Percentiles rank a stretch among this genome's conserved stretches.
phyloP scores from a whole-genome alignment of 129 eudicot species.

The Dittrichia graveolens region DNA sequence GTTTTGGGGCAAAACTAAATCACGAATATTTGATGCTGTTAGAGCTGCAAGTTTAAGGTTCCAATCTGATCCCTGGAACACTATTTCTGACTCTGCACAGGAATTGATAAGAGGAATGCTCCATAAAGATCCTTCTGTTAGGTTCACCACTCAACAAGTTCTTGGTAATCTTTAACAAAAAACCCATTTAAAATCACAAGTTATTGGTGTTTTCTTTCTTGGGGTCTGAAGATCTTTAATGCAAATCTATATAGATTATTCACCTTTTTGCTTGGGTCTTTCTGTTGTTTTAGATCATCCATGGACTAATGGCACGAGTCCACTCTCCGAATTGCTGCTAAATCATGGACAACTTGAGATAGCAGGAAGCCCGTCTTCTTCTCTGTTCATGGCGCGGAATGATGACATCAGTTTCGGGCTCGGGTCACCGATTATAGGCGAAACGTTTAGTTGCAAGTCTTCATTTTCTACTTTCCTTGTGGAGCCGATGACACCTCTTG shows the following conservation, averaged over 20 bases:
- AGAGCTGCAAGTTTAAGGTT: slow-evolving; percentile 69
- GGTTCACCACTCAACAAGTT: slow-evolving; percentile 76
- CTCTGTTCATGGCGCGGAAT: slow-evolving; percentile 43
- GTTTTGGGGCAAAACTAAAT: slow-evolving; percentile 83
- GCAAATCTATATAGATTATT: background rate
- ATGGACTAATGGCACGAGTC: slow-evolving; percentile 46
- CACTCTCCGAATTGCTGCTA: background rate
- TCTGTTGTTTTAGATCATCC: slow-evolving; percentile 48
- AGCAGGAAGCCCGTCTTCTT: slow-evolving; percentile 29
- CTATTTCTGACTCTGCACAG: slow-evolving; percentile 64
- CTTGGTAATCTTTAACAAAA: slow-evolving; percentile 50
- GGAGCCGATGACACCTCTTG: slow-evolving; percentile 48
- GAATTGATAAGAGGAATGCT: slow-evolving; percentile 82
- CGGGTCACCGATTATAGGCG: slow-evolving; percentile 40
- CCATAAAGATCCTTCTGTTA: slow-evolving; percentile 52
- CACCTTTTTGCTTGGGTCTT: background rate
- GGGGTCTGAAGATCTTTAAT: no score
- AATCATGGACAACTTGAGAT: slow-evolving; percentile 22
- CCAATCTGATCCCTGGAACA: slow-evolving; percentile 63
- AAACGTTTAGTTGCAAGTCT: slow-evolving; percentile 56
- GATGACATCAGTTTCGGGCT: slow-evolving; percentile 67
- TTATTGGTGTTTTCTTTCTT: background rate
- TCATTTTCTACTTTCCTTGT: slow-evolving; percentile 68
- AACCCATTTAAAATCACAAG: slow-evolving; percentile 10
- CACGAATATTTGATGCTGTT: slow-evolving; percentile 78